These are phyloP conservation scores for Alternaria metachromatica DNA, from an alignment of 2,329 filamentous ascomycete species.

Conservation along the genomic window DNA sequence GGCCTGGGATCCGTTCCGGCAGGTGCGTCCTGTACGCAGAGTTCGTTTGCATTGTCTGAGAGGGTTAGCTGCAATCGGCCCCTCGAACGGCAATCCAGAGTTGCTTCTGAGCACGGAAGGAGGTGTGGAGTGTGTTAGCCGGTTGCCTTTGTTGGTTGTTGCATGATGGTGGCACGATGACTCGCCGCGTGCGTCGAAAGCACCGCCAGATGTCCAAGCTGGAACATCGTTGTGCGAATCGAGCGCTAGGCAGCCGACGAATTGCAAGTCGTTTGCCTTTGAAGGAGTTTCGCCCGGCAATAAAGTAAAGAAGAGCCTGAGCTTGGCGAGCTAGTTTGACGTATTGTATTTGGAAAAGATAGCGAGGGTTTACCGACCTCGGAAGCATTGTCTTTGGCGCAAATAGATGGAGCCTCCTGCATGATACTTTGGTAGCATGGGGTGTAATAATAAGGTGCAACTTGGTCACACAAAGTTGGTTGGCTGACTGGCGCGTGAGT, in stretches of 20 bases:
- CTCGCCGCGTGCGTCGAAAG: constrained; percentile 17
- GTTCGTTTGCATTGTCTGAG: constrained; percentile 14
- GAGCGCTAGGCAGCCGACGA: constrained; percentile 24
- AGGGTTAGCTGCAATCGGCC: constrained; percentile 21
- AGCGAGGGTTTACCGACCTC: constrained; percentile 11
- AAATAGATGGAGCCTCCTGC: constrained; percentile 24
- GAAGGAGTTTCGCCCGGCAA: constrained; percentile 27
- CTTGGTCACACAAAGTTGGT: constrained; percentile 24
- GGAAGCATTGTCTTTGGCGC: constrained; percentile 19
- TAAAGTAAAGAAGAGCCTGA: constrained; percentile 28
- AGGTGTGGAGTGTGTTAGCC: constrained; percentile 12
- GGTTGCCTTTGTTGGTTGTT: constrained; percentile 24
- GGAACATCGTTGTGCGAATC: constrained; percentile 27
- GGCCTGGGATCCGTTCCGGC: constrained; percentile 3
- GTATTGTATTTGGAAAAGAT: constrained; percentile 7
- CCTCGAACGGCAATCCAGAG: constrained; percentile 16
- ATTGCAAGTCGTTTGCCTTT: constrained; percentile 24
- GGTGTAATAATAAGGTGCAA: constrained; percentile 16
- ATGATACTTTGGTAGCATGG: constrained; percentile 21
- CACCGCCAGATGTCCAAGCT: constrained; percentile 14
- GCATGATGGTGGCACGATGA: constrained; percentile 28
- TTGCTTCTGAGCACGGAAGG: constrained; percentile 8
- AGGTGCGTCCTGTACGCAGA: constrained; percentile 17
- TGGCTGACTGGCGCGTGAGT: constrained; percentile 11
- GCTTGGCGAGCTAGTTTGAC: constrained; percentile 23